phyloP scores from a whole-genome alignment of 1,284 basidiomycete species.

The Apiotrichum sp. region DNA sequence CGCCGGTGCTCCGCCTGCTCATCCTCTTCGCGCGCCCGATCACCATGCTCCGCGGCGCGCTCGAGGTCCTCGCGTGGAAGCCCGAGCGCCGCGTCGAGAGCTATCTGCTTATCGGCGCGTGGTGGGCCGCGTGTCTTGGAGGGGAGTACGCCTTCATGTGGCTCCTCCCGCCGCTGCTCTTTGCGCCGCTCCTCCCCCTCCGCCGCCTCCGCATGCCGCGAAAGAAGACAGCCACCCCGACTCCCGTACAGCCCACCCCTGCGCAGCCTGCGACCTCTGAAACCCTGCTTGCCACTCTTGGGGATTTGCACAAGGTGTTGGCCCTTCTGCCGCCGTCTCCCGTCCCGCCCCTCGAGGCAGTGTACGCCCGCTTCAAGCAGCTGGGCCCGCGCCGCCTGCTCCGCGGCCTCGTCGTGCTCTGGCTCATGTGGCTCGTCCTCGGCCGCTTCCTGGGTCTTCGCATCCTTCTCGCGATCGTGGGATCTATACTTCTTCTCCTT shows the following conservation, averaged over 20 bases:
- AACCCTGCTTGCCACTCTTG: slow-evolving; percentile 50
- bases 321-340: slow-evolving; percentile 40
- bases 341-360: slow-evolving; percentile 16
- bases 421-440: slow-evolving; percentile 40
- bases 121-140: slow-evolving; percentile 73
- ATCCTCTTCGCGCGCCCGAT: slow-evolving; percentile 54
- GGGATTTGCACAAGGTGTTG: slow-evolving; percentile 44
- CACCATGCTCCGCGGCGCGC: slow-evolving; percentile 48
- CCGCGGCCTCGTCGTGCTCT: slow-evolving; percentile 40
- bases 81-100: slow-evolving; percentile 57
- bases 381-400: slow-evolving; percentile 32
- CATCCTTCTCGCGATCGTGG: slow-evolving; percentile 35
- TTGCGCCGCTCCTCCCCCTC: slow-evolving; percentile 31
- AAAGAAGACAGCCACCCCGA: not conserved
- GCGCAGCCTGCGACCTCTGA: slow-evolving; percentile 56
- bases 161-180: slow-evolving; percentile 42
- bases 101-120: slow-evolving; percentile 60
- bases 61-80: slow-evolving; percentile 62
- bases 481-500: slow-evolving; percentile 37
- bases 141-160: slow-evolving; percentile 54
- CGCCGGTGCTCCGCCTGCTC: slow-evolving; percentile 44
- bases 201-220: slow-evolving; percentile 46
- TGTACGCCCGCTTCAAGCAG: slow-evolving; percentile 34
- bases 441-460: slow-evolving; percentile 31
- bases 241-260: slow-evolving; percentile 7